These are phyloP conservation scores for Teratosphaeria epicoccoides DNA, from an alignment of 2,329 filamentous ascomycete genomes.

Conservation along the genomic window DNA sequence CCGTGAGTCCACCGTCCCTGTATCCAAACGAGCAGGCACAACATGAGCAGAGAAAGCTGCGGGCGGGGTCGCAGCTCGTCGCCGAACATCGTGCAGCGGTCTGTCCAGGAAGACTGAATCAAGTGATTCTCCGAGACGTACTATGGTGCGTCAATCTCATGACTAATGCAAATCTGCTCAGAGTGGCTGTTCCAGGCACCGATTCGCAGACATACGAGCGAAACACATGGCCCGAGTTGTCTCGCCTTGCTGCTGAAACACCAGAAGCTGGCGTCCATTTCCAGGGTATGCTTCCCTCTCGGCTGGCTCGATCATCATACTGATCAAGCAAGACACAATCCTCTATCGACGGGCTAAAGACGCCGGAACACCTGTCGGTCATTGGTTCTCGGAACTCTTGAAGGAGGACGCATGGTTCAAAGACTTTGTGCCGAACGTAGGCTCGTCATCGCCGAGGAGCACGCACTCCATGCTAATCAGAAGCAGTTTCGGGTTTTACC, in stretches of 20 bases:
- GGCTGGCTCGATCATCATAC: neutral
- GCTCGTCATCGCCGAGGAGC: slow-evolving; percentile 9
- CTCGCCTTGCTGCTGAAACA: slow-evolving; percentile 42
- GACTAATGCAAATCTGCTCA: slow-evolving; percentile 4
- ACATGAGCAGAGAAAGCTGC: neutral
- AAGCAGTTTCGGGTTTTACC: slow-evolving; percentile 24
- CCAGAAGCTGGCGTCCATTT: slow-evolving; percentile 75
- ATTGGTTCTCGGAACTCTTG: slow-evolving; percentile 56
- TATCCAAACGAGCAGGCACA: neutral
- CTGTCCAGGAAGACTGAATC: neutral
- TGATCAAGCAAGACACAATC: slow-evolving; percentile 31
- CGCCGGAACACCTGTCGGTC: slow-evolving; percentile 39
- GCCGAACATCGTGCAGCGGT: neutral
- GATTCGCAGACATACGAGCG: slow-evolving; percentile 31
- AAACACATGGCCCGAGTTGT: slow-evolving; percentile 36
- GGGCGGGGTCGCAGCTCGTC: neutral
- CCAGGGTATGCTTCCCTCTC: slow-evolving; percentile 34
- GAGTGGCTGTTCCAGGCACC: slow-evolving; percentile 32
- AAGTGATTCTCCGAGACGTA: neutral
- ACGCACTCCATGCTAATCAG: neutral
- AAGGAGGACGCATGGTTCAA: slow-evolving; percentile 63
- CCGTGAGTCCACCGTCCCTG: slow-evolving; percentile 32
- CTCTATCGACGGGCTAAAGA: slow-evolving; percentile 55
- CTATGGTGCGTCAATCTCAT: neutral
- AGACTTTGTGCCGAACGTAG: slow-evolving; percentile 56